These are phyloP conservation scores for Botrytis porri DNA, from an alignment of 2,329 filamentous ascomycete species.

Conservation along the genomic window DNA sequence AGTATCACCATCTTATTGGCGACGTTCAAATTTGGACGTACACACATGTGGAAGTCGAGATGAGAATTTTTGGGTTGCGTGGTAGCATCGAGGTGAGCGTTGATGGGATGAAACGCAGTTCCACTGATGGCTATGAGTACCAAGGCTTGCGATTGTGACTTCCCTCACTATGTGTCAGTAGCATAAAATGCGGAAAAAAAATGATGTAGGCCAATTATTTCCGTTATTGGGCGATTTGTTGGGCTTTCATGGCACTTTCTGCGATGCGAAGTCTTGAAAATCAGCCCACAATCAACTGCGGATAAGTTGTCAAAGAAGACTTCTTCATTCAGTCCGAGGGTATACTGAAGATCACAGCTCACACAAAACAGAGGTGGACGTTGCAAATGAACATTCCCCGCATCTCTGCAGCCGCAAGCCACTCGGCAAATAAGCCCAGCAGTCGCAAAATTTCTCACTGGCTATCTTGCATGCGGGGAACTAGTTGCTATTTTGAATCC, in stretches of 20 bases:
- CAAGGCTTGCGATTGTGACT: background rate
- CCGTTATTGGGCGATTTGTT: no score
- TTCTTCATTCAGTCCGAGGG: background rate
- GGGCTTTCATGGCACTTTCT: background rate
- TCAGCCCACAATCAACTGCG: background rate
- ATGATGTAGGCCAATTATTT: background rate
- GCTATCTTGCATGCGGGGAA: background rate
- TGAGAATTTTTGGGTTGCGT: background rate
- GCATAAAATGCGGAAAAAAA: background rate
- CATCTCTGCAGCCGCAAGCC: background rate
- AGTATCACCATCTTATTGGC: no score
- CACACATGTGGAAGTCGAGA: no score
- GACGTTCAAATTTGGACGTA: background rate
- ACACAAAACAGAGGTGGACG: background rate
- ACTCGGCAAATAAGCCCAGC: background rate
- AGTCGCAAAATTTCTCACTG: background rate
- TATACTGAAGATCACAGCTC: background rate
- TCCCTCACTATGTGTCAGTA: background rate
- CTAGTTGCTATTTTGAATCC: no score
- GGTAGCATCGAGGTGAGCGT: background rate
- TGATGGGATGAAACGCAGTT: no score
- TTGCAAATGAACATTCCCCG: background rate
- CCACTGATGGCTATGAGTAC: background rate
- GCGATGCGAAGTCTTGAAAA: background rate
- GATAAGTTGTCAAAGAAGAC: background rate